Evolutionary conservation across 176 grass and related monocot species (phyloP).

Genomic region (Zea luxurians): DNA sequence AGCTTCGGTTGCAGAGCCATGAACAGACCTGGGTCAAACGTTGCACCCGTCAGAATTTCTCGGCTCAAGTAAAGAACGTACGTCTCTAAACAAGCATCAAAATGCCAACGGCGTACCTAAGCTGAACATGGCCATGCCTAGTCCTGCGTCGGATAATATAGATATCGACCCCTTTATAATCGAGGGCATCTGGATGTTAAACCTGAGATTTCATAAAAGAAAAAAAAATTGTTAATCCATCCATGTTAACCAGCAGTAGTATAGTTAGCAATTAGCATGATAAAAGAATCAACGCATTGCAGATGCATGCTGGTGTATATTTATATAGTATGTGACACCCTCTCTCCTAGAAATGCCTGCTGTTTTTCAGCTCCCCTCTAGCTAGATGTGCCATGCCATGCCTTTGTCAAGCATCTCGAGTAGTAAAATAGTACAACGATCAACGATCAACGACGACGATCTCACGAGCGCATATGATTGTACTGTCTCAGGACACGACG

Average conservation of each 20-base stretch:
- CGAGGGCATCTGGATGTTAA: constrained; percentile 88
- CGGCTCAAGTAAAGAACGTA: neutral
- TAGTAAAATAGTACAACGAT: constrained; percentile 9
- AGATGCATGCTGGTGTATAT: constrained; percentile 33
- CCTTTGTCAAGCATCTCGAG: neutral
- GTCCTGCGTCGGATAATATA: constrained; percentile 84
- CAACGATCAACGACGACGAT: neutral
- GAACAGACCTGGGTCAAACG: constrained; percentile 65
- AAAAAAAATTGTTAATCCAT: neutral
- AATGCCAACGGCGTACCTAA: constrained; percentile 57
- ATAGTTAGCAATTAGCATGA: neutral
- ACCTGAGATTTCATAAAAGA: constrained; percentile 48
- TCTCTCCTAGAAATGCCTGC: constrained; percentile 36
- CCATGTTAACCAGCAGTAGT: neutral
- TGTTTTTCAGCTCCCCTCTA: constrained; percentile 33
- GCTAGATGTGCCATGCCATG: constrained; percentile 20
- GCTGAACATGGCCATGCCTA: constrained; percentile 99
- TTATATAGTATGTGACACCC: constrained; percentile 33
- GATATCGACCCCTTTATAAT: constrained; percentile 96
- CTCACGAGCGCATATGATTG: constrained; percentile 25
- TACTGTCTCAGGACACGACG: constrained; percentile 7
- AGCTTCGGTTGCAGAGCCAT: constrained; percentile 97
- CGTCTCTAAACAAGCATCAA: neutral
- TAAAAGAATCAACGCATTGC: neutral
- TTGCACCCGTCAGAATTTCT: constrained; percentile 16